These are phyloP conservation scores for Leccinum uliginosum DNA, from an alignment of 768 basidiomycete genomes.

Conservation along the genomic window DNA sequence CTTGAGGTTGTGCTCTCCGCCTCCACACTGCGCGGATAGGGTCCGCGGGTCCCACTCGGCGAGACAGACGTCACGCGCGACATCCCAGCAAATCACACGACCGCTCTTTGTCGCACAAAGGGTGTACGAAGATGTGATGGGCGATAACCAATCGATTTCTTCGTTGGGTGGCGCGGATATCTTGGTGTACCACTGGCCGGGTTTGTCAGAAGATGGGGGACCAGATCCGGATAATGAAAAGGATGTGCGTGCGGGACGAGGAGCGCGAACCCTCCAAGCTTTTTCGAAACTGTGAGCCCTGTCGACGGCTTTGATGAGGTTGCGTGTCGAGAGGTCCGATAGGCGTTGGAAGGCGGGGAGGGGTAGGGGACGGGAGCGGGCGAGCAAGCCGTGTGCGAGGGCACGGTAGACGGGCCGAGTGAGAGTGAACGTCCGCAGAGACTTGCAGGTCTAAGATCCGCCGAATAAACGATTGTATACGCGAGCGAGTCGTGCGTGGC, in stretches of 20 bases:
- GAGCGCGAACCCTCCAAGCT: conserved; percentile 58
- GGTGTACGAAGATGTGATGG: conserved; percentile 71
- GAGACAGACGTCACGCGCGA: conserved; percentile 54
- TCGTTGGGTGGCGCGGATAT: conserved; percentile 63
- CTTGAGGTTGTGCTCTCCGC: conserved; percentile 6
- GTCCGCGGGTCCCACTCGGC: conserved; percentile 62
- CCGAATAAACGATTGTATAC: background rate
- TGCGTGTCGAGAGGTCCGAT: conserved; percentile 57
- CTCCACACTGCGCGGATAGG: conserved; percentile 7
- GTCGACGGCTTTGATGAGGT: conserved; percentile 59
- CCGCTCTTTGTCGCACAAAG: conserved; percentile 76
- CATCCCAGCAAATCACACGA: conserved; percentile 75
- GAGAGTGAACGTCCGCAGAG: conserved; percentile 54
- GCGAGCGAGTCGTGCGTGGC: background rate
- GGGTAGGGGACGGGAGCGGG: conserved; percentile 64
- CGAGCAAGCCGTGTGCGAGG: conserved; percentile 57
- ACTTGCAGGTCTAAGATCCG: conserved; percentile 51
- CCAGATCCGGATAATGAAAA: conserved; percentile 24
- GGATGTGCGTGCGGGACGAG: conserved; percentile 40
- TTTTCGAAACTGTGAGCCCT: conserved; percentile 58
- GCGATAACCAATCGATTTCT: conserved; percentile 73
- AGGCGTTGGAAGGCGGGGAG: conserved; percentile 67
- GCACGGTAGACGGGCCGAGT: conserved; percentile 68
- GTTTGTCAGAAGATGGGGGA: conserved; percentile 19
- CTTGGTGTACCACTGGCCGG: conserved; percentile 57